Conservation (phyloP, 768 basidiomycete genomes). For the Kwoniella europaea region DNA sequence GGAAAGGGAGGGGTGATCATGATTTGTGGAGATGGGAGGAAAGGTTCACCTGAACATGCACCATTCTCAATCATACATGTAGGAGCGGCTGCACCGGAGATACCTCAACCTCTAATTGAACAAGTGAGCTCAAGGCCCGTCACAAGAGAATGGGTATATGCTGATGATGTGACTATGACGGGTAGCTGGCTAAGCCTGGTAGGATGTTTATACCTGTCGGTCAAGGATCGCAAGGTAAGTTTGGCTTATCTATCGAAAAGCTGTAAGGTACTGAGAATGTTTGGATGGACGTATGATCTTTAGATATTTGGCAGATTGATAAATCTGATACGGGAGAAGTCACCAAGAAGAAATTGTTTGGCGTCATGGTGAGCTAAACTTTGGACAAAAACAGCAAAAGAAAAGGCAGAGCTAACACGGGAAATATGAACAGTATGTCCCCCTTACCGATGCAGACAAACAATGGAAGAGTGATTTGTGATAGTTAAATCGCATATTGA, state of each 20-base stretch:
- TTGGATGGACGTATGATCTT: no score
- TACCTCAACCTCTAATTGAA: constrained; percentile 74
- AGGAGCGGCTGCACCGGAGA: constrained; percentile 80
- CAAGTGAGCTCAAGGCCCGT: constrained; percentile 59
- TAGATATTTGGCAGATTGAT: constrained; percentile 72
- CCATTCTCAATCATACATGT: constrained; percentile 89
- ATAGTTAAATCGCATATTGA: neutral
- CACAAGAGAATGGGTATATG: neutral
- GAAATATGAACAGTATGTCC: constrained; percentile 54
- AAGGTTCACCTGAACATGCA: constrained; percentile 62
- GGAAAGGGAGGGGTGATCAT: constrained; percentile 66
- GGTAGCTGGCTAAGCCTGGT: constrained; percentile 55
- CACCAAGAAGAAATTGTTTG: constrained; percentile 71
- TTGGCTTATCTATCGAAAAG: no score
- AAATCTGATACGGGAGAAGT: constrained; percentile 75
- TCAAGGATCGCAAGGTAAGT: constrained; percentile 60
- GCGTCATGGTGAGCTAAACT: constrained; percentile 69
- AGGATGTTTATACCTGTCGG: constrained; percentile 93
- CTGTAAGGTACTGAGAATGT: no score
- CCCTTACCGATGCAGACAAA: constrained; percentile 53
- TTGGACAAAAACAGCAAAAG: neutral
- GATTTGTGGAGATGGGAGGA: constrained; percentile 77
- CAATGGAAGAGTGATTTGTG: constrained; percentile 38
- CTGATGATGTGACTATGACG: neutral
- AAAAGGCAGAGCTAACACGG: constrained; percentile 3